These are phyloP conservation scores for Daldinia vernicosa DNA, from an alignment of 495 filamentous ascomycete genomes.

Conservation along the genomic window DNA sequence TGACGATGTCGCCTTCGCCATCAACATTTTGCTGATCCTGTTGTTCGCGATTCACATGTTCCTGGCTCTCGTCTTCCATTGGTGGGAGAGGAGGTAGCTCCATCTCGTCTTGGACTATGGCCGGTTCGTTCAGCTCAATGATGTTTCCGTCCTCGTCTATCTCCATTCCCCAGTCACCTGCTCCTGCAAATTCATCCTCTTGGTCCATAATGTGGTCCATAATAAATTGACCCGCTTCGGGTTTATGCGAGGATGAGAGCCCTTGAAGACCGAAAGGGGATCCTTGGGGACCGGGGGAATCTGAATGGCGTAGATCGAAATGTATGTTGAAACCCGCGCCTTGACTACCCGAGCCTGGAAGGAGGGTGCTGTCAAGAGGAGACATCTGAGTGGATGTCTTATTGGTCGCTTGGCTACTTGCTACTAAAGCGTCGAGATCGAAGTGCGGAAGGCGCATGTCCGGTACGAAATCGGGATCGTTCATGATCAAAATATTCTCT, in stretches of 20 bases:
- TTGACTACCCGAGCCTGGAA: constrained; percentile 20
- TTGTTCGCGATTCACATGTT: constrained; percentile 6
- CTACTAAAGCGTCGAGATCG: constrained; percentile 60
- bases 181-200: constrained; percentile 43
- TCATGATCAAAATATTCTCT: constrained; percentile 77
- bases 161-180: constrained; percentile 53
- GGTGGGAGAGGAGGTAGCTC: constrained; percentile 50
- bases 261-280: constrained; percentile 40
- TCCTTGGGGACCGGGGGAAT: constrained; percentile 14
- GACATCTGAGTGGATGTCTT: constrained; percentile 60
- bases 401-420: constrained; percentile 49
- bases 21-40: constrained; percentile 31
- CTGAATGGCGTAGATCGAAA: constrained; percentile 33
- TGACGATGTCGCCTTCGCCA: constrained; percentile 39
- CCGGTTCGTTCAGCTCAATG: constrained; percentile 37
- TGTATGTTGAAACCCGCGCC: constrained; percentile 28
- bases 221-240: constrained; percentile 33
- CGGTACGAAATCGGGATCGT: constrained; percentile 88
- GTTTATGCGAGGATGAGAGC: constrained; percentile 41
- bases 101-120: constrained; percentile 43
- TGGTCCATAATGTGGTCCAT: constrained; percentile 33
- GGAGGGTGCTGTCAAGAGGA: constrained; percentile 36
- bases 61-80: constrained; percentile 20
- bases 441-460: constrained; percentile 67
- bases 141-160: constrained; percentile 56